Percentiles rank a stretch among this genome's conserved stretches.
Evolutionary conservation across 495 filamentous ascomycete species (phyloP).

Genomic region (Delitschia confertaspora): DNA sequence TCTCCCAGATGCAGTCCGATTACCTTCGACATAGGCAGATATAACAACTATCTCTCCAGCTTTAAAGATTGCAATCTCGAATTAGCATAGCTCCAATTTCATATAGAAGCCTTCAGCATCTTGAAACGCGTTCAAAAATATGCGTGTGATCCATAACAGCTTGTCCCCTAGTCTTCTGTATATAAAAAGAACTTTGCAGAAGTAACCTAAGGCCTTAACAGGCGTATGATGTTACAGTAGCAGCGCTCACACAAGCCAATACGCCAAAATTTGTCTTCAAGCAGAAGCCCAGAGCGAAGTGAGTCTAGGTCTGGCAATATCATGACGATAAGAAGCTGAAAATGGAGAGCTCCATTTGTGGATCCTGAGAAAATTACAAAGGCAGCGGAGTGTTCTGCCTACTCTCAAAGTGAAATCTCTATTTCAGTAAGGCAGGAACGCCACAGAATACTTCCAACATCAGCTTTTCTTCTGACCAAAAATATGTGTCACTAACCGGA

Average conservation of each 20-base stretch:
- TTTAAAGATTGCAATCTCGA: no score
- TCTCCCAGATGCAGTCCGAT: no score
- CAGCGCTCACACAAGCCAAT: constrained; percentile 31
- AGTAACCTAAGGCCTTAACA: constrained; percentile 34
- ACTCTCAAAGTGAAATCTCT: constrained; percentile 2
- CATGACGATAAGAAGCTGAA: constrained; percentile 12
- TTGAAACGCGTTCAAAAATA: background rate
- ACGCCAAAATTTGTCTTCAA: constrained; percentile 33
- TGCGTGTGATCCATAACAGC: background rate
- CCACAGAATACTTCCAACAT: constrained; percentile 5
- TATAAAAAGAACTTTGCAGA: constrained; percentile 29
- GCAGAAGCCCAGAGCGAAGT: constrained; percentile 16
- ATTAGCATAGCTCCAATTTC: no score
- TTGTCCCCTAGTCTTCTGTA: constrained; percentile 12
- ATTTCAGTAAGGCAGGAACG: background rate
- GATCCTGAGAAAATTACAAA: no score
- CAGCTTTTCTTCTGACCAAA: constrained; percentile 15
- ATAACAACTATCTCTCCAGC: no score
- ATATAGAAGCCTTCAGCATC: constrained; percentile 7
- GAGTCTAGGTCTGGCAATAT: constrained; percentile 16
- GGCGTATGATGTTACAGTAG: constrained; percentile 29
- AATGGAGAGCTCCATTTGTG: constrained; percentile 3
- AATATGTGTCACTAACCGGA: constrained; percentile 22
- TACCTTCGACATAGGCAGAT: no score
- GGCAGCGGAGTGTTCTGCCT: no score